Conservation (phyloP, 2,329 filamentous ascomycete genomes). For the Fusarium sp. region DNA sequence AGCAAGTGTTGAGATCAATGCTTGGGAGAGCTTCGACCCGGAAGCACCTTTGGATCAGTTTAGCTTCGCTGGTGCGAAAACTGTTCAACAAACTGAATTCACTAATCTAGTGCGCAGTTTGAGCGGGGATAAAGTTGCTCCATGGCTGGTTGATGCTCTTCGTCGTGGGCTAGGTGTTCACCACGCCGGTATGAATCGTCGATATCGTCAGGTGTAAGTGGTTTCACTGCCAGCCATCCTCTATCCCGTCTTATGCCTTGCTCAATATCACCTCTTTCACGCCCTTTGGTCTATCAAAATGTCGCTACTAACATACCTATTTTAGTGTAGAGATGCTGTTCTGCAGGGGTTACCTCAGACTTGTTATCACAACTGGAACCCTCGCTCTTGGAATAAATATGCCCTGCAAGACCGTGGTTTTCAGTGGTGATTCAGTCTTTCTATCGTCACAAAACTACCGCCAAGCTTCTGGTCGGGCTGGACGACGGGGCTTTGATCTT, state of each 20-base stretch:
- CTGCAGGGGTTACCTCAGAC: constrained; percentile 76
- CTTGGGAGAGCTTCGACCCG: constrained; percentile 76
- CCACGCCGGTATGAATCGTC: constrained; percentile 82
- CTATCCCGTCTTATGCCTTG: too few species aligned
- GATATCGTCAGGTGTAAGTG: constrained; percentile 75
- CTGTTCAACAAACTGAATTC: constrained; percentile 69
- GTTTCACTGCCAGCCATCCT: constrained; percentile 42
- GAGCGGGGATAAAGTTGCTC: constrained; percentile 60
- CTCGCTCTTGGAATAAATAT: constrained; percentile 84
- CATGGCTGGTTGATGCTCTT: constrained; percentile 70
- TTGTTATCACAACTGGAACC: constrained; percentile 81
- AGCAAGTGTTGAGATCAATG: constrained; percentile 65
- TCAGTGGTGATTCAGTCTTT: constrained; percentile 78
- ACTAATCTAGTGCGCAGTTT: constrained; percentile 59
- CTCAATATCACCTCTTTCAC: too few species aligned
- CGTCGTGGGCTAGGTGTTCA: constrained; percentile 79
- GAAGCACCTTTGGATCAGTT: constrained; percentile 72
- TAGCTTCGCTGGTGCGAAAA: constrained; percentile 74
- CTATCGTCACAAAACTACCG: constrained; percentile 81
- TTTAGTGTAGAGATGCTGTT: constrained; percentile 77
- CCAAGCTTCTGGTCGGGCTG: constrained; percentile 81
- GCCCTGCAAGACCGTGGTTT: constrained; percentile 86
- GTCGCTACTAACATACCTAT: too few species aligned
- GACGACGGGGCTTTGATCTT: constrained; percentile 83
- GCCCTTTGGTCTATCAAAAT: too few species aligned